phyloP scores from a whole-genome alignment of 371 early-diverging fungal species.

The Mucor mucedo region DNA sequence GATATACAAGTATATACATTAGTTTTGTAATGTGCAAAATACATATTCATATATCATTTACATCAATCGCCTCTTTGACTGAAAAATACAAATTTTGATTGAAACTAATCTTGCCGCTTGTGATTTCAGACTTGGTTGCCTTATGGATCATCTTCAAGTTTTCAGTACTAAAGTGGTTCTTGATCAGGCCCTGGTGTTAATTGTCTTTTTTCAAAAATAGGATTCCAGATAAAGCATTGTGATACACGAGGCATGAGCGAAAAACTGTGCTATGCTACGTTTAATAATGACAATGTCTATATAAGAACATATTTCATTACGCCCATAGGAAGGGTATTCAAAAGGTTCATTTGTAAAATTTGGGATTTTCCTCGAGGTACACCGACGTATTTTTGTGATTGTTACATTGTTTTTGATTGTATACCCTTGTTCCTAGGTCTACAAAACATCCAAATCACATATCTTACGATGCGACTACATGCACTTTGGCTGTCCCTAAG shows the following conservation, averaged over 20 bases:
- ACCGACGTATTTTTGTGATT: too few relatives aligned
- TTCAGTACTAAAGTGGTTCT: background rate
- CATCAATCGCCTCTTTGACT: background rate
- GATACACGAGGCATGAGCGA: background rate
- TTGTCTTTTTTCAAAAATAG: background rate
- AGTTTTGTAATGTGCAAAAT: background rate
- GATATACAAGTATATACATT: conserved; percentile 3
- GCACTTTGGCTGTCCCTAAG: background rate
- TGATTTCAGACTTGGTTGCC: conserved; percentile 4
- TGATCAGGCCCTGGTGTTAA: conserved; percentile 3
- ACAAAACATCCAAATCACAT: too few relatives aligned
- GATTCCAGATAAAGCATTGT: background rate
- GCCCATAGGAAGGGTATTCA: too few relatives aligned
- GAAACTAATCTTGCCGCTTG: conserved; percentile 4
- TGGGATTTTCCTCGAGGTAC: too few relatives aligned
- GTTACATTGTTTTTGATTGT: too few relatives aligned
- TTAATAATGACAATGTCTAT: background rate
- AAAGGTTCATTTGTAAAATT: too few relatives aligned
- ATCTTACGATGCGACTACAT: conserved; percentile 42
- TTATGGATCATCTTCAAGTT: background rate
- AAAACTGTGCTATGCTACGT: background rate
- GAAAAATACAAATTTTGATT: background rate
- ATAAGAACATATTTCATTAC: too few relatives aligned
- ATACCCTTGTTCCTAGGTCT: too few relatives aligned
- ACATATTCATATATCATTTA: conserved; percentile 4